phyloP scores from a whole-genome alignment of 2,329 filamentous ascomycete genomes.

The Talaromyces atroroseus region DNA sequence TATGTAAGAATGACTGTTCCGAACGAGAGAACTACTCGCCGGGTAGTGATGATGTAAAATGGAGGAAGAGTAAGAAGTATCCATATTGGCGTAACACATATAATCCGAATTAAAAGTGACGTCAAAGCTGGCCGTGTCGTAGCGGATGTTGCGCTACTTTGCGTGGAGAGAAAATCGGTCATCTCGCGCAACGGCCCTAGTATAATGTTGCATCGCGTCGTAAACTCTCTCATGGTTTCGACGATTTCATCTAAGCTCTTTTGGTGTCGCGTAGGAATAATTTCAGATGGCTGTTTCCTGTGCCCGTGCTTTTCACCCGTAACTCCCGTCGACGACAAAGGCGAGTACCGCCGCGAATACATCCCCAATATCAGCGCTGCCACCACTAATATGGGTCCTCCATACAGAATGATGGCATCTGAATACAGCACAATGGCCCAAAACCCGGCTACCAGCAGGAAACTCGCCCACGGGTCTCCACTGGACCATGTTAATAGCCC shows the following conservation, averaged over 20 bases:
- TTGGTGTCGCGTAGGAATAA: conserved; percentile 68
- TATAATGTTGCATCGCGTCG: conserved; percentile 83
- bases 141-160: conserved; percentile 82
- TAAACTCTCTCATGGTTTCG: conserved; percentile 85
- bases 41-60: conserved; percentile 77
- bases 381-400: conserved; percentile 78
- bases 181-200: conserved; percentile 82
- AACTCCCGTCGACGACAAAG: conserved; percentile 79
- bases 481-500: conserved; percentile 92
- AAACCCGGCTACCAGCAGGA: conserved; percentile 75
- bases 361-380: conserved; percentile 77
- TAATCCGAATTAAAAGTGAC: conserved; percentile 78
- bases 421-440: conserved; percentile 86
- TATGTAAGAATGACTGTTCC: conserved; percentile 85
- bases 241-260: conserved; percentile 97
- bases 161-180: conserved; percentile 89
- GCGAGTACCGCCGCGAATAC: conserved; percentile 86
- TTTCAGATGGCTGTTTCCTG: conserved; percentile 52
- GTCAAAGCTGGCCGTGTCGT: conserved; percentile 87
- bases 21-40: conserved; percentile 74
- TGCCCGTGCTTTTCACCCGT: conserved; percentile 58
- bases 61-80: conserved; percentile 75
- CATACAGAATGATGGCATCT: conserved; percentile 71
- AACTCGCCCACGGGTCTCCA: conserved; percentile 94
- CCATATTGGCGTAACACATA: conserved; percentile 87